Conservation (phyloP, 345 rosid genomes). For the Triadica sebifera region DNA sequence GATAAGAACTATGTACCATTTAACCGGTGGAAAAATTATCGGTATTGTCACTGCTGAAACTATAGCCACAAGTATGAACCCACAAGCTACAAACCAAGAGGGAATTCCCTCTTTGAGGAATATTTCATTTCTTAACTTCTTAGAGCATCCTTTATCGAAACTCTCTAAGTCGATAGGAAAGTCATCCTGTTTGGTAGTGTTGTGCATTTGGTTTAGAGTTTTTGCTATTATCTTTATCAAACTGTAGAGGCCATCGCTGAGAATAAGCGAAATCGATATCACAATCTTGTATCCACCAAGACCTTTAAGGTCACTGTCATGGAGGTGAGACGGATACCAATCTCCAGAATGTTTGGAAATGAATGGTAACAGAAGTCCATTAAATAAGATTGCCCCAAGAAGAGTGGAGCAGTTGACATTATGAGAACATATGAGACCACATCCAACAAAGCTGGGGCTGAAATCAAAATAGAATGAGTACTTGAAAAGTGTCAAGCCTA, state of each 20-base stretch:
- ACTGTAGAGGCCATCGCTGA: constrained; percentile 12
- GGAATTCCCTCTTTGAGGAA: constrained; percentile 82
- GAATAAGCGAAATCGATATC: constrained; percentile 12
- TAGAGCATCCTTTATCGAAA: background rate
- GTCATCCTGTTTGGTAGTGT: background rate
- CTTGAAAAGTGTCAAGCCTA: constrained; percentile 9
- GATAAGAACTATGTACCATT: constrained; percentile 80
- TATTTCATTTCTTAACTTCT: constrained; percentile 56
- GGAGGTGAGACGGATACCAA: constrained; percentile 4
- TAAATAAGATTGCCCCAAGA: constrained; percentile 19
- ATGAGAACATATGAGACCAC: constrained; percentile 22
- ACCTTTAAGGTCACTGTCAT: background rate
- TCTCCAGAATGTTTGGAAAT: constrained; percentile 4
- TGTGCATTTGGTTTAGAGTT: background rate
- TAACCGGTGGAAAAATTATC: constrained; percentile 65
- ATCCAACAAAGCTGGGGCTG: constrained; percentile 17
- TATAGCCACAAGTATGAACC: constrained; percentile 71
- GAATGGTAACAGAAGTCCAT: constrained; percentile 4
- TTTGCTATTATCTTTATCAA: constrained; percentile 3
- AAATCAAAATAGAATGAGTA: constrained; percentile 16
- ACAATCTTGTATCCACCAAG: constrained; percentile 9
- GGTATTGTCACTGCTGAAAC: constrained; percentile 72
- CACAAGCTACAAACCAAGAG: constrained; percentile 70
- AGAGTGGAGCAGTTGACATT: constrained; percentile 16
- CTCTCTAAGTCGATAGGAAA: constrained; percentile 18